phyloP scores from a whole-genome alignment of 2,329 filamentous ascomycete species.

The Penicillium crustosum region DNA sequence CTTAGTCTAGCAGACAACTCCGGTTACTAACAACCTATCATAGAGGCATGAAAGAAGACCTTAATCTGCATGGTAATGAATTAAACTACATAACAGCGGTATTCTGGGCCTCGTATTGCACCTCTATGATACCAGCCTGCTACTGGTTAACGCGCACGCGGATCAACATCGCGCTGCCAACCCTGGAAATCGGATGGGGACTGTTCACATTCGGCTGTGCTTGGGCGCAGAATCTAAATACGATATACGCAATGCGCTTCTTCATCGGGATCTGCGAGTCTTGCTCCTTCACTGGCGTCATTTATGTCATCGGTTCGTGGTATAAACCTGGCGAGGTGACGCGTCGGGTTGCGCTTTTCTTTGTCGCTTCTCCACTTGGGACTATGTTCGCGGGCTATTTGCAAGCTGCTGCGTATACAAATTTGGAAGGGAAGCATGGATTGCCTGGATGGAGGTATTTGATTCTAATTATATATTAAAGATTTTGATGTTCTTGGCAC shows the following conservation, averaged over 20 bases:
- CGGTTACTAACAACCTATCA: not conserved
- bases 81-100: conserved; percentile 30
- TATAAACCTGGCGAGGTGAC: conserved; percentile 18
- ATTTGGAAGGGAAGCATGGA: conserved; percentile 15
- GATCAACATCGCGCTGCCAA: conserved; percentile 23
- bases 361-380: conserved; percentile 16
- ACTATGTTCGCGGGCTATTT: conserved; percentile 22
- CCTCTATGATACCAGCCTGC: conserved; percentile 44
- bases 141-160: conserved; percentile 37
- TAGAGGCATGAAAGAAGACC: conserved; percentile 29
- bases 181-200: conserved; percentile 26
- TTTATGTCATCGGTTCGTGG: conserved; percentile 18
- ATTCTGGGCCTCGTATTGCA: conserved; percentile 43
- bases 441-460: conserved; percentile 9
- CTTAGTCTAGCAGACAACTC: not conserved
- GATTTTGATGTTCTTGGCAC: not conserved
- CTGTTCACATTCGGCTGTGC: conserved; percentile 27
- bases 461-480: not conserved
- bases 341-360: conserved; percentile 19
- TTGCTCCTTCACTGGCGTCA: conserved; percentile 35
- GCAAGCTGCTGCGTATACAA: conserved; percentile 19
- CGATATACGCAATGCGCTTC: conserved; percentile 2
- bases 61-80: conserved; percentile 24
- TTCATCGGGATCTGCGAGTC: conserved; percentile 10
- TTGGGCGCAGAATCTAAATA: conserved; percentile 14